Evolutionary conservation across 1,284 basidiomycete species (phyloP).

Genomic region (Apiotrichum akiyoshidainum): DNA sequence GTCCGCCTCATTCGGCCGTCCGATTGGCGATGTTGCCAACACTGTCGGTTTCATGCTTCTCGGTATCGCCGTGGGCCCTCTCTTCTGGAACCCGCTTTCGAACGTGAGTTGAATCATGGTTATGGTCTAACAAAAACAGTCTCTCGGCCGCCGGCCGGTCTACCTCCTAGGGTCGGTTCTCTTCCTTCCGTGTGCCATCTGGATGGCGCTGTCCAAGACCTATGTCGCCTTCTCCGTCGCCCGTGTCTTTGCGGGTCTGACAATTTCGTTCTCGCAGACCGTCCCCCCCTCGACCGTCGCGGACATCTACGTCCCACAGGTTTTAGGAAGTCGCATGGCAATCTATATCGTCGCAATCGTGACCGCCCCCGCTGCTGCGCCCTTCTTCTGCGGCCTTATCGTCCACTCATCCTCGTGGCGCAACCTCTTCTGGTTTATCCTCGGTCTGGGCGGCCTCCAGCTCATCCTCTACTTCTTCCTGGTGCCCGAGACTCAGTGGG

Average conservation of each 20-base stretch:
- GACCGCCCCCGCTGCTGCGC: conserved; percentile 40
- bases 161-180: conserved; percentile 44
- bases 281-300: conserved; percentile 35
- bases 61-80: conserved; percentile 45
- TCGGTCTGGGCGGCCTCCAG: conserved; percentile 30
- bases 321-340: conserved; percentile 46
- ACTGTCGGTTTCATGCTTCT: conserved; percentile 48
- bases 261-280: conserved; percentile 28
- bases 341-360: conserved; percentile 35
- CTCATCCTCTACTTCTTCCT: conserved; percentile 29
- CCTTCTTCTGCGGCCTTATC: conserved; percentile 44
- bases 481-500: conserved; percentile 48
- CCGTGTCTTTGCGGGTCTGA: conserved; percentile 31
- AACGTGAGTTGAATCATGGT: background rate
- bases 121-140: conserved; percentile 13
- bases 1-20: conserved; percentile 1
- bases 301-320: conserved; percentile 38
- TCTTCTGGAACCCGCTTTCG: conserved; percentile 40
- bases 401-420: conserved; percentile 31
- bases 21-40: conserved; percentile 39
- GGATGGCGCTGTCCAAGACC: conserved; percentile 36
- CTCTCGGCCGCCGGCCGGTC: conserved; percentile 43
- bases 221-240: conserved; percentile 29
- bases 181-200: conserved; percentile 43
- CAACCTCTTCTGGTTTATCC: conserved; percentile 43